Percentiles rank a stretch among this genome's conserved stretches.
Evolutionary conservation across 495 filamentous ascomycete species (phyloP).

Genomic region (Astrothelium subdiscretum): DNA sequence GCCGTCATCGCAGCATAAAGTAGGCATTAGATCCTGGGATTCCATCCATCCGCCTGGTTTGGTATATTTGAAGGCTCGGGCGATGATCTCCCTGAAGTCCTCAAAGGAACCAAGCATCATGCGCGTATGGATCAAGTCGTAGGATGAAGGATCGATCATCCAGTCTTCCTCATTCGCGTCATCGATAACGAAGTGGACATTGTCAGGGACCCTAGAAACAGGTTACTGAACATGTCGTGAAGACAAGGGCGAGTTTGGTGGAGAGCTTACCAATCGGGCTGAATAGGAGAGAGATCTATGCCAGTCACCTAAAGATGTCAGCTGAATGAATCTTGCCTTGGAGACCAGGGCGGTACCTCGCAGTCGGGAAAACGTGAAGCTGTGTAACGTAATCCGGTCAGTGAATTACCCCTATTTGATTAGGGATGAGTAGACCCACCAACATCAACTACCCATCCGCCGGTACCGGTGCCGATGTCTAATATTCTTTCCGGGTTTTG

Average conservation of each 20-base stretch:
- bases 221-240: not conserved
- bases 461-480: constrained; percentile 26
- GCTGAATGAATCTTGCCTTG: not conserved
- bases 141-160: constrained; percentile 16
- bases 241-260: not conserved
- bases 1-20: constrained; percentile 24
- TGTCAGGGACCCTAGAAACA: constrained; percentile 17
- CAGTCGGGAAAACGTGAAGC: not conserved
- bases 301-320: constrained; percentile 17
- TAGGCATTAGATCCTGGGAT: constrained; percentile 21
- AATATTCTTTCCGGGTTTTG: constrained; percentile 18
- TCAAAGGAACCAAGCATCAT: constrained; percentile 22
- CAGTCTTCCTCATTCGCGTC: constrained; percentile 28
- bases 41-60: constrained; percentile 26
- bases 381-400: not conserved
- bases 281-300: constrained; percentile 24
- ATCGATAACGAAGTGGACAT: constrained; percentile 27
- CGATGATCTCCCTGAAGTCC: constrained; percentile 24
- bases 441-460: constrained; percentile 27
- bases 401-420: not conserved
- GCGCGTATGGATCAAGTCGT: constrained; percentile 26
- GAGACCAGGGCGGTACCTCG: not conserved
- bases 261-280: constrained; percentile 22
- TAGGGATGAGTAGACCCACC: constrained; percentile 11
- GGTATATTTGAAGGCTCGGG: constrained; percentile 18